These are phyloP conservation scores for Platanthera zijinensis DNA, from an alignment of 106 monocot species.

Conservation along the genomic window DNA sequence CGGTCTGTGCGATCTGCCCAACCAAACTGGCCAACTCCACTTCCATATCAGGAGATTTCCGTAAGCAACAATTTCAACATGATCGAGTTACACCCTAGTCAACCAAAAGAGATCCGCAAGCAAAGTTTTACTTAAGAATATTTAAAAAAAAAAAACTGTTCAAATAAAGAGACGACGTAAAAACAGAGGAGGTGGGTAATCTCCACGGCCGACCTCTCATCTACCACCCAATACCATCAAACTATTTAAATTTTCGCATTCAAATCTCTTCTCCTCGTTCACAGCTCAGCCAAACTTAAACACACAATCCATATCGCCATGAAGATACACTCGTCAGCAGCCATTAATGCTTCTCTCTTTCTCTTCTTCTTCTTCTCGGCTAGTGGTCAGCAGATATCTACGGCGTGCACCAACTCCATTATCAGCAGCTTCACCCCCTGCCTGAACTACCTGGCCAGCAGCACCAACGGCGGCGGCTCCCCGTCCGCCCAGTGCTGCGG, in stretches of 20 bases:
- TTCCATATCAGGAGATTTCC: too few species aligned
- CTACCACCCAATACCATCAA: background rate
- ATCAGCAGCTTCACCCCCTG: constrained; percentile 83
- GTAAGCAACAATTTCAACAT: too few species aligned
- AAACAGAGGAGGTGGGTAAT: background rate
- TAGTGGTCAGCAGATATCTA: constrained; percentile 33
- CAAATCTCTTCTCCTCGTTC: too few species aligned
- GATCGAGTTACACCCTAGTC: too few species aligned
- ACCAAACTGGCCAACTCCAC: too few species aligned
- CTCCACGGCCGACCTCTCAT: background rate
- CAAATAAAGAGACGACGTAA: too few species aligned
- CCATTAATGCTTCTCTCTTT: background rate
- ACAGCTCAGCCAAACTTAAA: background rate
- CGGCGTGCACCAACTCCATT: constrained; percentile 46
- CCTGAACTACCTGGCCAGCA: constrained; percentile 75
- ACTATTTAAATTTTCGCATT: background rate
- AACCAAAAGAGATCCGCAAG: too few species aligned
- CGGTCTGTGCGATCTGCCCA: too few species aligned
- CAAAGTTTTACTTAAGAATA: too few species aligned
- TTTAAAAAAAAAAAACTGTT: too few species aligned
- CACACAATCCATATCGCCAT: background rate
- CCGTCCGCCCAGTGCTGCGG: constrained; percentile 63
- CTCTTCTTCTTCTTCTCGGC: background rate
- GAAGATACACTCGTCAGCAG: background rate
- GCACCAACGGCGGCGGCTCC: constrained; percentile 61